phyloP scores from a whole-genome alignment of 1,284 basidiomycete genomes.

The Rhodotorula mucilaginosa region DNA sequence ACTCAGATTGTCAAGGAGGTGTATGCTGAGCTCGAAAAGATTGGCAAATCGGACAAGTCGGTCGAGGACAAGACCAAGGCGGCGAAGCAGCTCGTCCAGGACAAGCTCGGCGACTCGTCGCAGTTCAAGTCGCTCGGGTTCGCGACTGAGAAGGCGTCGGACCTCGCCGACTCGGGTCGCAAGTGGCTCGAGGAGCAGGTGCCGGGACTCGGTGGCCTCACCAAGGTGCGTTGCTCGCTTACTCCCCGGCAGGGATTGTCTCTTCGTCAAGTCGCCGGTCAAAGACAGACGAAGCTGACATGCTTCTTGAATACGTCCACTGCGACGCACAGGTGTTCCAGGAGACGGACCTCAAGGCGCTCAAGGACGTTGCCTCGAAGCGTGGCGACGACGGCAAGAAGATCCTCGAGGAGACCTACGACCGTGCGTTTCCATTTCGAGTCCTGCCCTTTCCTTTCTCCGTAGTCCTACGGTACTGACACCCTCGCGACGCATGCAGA shows the following conservation, averaged over 20 bases:
- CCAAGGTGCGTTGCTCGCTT: constrained; percentile 28
- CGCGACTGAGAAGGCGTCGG: constrained; percentile 47
- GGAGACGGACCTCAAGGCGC: constrained; percentile 48
- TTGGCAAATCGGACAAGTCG: constrained; percentile 49
- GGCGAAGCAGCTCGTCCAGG: constrained; percentile 52
- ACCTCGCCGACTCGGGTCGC: constrained; percentile 36
- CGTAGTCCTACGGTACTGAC: background rate
- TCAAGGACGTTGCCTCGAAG: constrained; percentile 52
- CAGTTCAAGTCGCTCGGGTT: constrained; percentile 36
- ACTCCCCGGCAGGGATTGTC: background rate
- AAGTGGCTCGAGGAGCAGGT: constrained; percentile 25
- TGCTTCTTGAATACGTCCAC: too few species aligned
- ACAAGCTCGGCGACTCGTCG: constrained; percentile 50
- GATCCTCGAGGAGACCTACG: constrained; percentile 47
- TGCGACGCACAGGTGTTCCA: constrained; percentile 30
- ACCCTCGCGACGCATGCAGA: constrained; percentile 7
- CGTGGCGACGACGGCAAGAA: constrained; percentile 54
- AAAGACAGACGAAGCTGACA: too few species aligned
- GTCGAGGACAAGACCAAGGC: constrained; percentile 53
- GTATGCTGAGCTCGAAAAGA: constrained; percentile 40
- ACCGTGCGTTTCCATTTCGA: constrained; percentile 9
- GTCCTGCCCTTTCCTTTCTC: background rate
- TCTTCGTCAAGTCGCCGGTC: background rate
- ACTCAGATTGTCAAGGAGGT: constrained; percentile 38
- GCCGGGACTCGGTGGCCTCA: constrained; percentile 27